These are phyloP conservation scores for Botrytis tulipae DNA, from an alignment of 2,329 filamentous ascomycete genomes.

Conservation along the genomic window DNA sequence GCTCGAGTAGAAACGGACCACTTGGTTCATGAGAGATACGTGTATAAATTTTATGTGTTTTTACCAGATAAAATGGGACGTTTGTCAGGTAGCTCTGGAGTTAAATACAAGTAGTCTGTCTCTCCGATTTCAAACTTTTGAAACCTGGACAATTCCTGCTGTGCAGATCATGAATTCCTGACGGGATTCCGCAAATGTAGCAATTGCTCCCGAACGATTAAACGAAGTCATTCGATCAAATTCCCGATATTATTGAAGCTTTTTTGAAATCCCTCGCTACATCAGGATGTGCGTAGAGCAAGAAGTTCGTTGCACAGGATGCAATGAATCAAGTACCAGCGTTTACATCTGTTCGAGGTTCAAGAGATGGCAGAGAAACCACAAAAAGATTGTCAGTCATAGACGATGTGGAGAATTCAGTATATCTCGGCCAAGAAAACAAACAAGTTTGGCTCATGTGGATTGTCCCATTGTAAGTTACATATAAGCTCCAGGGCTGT, in stretches of 20 bases:
- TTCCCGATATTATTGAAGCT: not conserved
- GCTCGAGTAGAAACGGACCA: constrained; percentile 10
- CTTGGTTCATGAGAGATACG: constrained; percentile 15
- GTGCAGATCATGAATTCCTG: not conserved
- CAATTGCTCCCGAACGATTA: not conserved
- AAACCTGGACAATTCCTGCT: not conserved
- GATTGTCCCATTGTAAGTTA: constrained; percentile 19
- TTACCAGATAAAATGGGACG: not conserved
- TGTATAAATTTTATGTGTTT: constrained; percentile 9
- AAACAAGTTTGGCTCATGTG: constrained; percentile 10
- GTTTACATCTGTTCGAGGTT: constrained; percentile 17
- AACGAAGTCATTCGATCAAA: not conserved
- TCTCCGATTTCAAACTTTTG: constrained; percentile 14
- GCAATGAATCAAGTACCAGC: constrained; percentile 17
- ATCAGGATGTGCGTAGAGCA: constrained; percentile 15
- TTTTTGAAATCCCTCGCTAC: not conserved
- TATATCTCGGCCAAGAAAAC: constrained; percentile 11
- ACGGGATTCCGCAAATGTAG: not conserved
- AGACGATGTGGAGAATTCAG: constrained; percentile 16
- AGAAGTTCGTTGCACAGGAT: constrained; percentile 20
- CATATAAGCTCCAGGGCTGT: not conserved
- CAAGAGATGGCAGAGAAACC: constrained; percentile 20
- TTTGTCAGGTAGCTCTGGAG: not conserved
- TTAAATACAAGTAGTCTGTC: not conserved
- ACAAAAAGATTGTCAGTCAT: constrained; percentile 17